Evolutionary conservation across 2,329 filamentous ascomycete species (phyloP), one percentile per base, ranked within the genome.

Genomic region (Kalmusia sp.): DNA sequence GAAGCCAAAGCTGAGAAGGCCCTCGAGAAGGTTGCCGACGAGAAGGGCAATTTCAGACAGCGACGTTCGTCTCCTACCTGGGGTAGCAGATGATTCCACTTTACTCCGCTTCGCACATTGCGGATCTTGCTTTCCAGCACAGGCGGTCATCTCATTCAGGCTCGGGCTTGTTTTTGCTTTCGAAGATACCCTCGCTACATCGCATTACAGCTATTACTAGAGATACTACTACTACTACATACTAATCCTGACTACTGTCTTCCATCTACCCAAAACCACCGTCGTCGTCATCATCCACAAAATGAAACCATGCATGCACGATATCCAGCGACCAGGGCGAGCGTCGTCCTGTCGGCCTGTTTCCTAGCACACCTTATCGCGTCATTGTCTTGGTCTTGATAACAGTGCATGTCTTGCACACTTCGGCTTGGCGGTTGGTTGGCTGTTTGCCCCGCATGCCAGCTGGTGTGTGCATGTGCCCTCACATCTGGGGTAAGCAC

Each of bases 31-130:
- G 71, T 74, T 25, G 71, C 71, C 17, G 70, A 73, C 47, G 67
- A 67, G 52, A 74, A 73, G 56, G 71, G 71, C 49, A 74, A 73
- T 58, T 74, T 74, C 52, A 64, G 71, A 51, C 70, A 73, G 62
- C 64, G 70, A 15, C 64, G 72, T 44, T 68, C 67, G 49, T 71
- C 67, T 15, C 71, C 71, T 21, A 72, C 71, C 19, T 73, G 70
- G 70, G 71, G 71, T n/a, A 71, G 68, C 62, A 63, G 70, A 63
- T 73, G 57, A 56, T 15, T 25, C 17, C 49, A 40, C 24, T 27
- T 44, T 27, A 44, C 40, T 31, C 28, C 40, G 19, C 37, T n/a
- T 12, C 37, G 22, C 15, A 3, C 22, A 25, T 17, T 4, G 31
- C 40, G n/a, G n/a, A n/a, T n/a, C n/a, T n/a, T n/a, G n/a, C n/a